Conservation (phyloP, 768 basidiomycete species). For the Krasilnikovozyma curviuscula region DNA sequence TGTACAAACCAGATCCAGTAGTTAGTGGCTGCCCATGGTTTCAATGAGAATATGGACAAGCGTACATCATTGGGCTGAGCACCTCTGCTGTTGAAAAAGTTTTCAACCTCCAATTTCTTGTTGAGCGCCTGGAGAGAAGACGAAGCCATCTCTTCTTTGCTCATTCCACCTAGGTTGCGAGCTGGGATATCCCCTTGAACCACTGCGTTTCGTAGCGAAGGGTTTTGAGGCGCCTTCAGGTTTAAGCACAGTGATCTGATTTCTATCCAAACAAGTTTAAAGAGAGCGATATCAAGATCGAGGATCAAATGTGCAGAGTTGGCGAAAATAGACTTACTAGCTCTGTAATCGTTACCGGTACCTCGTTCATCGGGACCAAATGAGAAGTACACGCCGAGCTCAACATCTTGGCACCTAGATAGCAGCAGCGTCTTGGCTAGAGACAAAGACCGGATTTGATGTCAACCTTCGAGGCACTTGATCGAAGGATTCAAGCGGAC, state of each 20-base stretch:
- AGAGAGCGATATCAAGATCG: too few species aligned
- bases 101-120: conserved; percentile 59
- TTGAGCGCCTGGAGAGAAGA: conserved; percentile 74
- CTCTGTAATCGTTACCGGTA: conserved; percentile 24
- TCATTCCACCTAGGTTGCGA: conserved; percentile 56
- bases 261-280: too few species aligned
- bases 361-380: too few species aligned
- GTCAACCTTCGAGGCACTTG: too few species aligned
- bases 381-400: too few species aligned
- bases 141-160: conserved; percentile 82
- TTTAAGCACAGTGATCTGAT: conserved; percentile 80
- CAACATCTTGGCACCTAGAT: too few species aligned
- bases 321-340: conserved; percentile 24
- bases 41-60: background rate
- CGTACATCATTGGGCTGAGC: conserved; percentile 42
- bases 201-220: conserved; percentile 60
- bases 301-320: too few species aligned
- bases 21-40: background rate
- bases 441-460: too few species aligned
- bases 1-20: background rate
- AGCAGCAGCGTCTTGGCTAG: too few species aligned
- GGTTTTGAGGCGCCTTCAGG: conserved; percentile 88
- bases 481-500: too few species aligned
- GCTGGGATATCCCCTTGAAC: conserved; percentile 60
- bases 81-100: conserved; percentile 75